These are phyloP conservation scores for Leccinum solheimii DNA, from an alignment of 1,284 basidiomycete genomes.

Conservation along the genomic window DNA sequence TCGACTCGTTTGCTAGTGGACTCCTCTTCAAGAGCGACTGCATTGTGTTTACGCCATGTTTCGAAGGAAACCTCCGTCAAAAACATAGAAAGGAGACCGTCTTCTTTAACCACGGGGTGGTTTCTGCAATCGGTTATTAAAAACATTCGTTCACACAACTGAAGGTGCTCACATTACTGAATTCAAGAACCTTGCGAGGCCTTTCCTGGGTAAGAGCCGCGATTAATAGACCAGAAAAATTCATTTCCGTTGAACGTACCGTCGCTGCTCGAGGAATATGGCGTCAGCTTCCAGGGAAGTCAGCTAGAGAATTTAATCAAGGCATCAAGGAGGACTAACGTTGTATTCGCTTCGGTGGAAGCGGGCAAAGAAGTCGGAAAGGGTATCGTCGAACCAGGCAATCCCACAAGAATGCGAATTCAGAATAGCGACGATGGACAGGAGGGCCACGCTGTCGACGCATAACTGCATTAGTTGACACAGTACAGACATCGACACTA, in stretches of 20 bases:
- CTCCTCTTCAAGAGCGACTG: conserved; percentile 83
- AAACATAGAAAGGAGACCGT: conserved; percentile 81
- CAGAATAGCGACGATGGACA: conserved; percentile 79
- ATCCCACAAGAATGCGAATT: conserved; percentile 89
- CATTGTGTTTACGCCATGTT: conserved; percentile 76
- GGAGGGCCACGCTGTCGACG: conserved; percentile 55
- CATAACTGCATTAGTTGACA: conserved; percentile 13
- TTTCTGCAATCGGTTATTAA: conserved; percentile 51
- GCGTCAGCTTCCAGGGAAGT: conserved; percentile 64
- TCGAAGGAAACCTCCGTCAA: conserved; percentile 82
- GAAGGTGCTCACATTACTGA: conserved; percentile 63
- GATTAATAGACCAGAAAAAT: background rate
- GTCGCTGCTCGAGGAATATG: conserved; percentile 84
- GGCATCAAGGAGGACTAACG: conserved; percentile 50
- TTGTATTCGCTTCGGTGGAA: conserved; percentile 90
- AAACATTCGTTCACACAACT: background rate
- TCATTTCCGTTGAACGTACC: conserved; percentile 41
- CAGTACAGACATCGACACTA: background rate
- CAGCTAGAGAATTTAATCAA: background rate
- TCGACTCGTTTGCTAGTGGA: conserved; percentile 80
- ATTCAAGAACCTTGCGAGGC: conserved; percentile 79
- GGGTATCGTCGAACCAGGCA: conserved; percentile 80
- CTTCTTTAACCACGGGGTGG: conserved; percentile 86
- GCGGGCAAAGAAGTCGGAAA: conserved; percentile 84
- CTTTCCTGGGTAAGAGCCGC: conserved; percentile 52